Evolutionary conservation across 495 filamentous ascomycete genomes (phyloP), one percentile per base, ranked within the genome.

Genomic region (Acidomyces sp.): DNA sequence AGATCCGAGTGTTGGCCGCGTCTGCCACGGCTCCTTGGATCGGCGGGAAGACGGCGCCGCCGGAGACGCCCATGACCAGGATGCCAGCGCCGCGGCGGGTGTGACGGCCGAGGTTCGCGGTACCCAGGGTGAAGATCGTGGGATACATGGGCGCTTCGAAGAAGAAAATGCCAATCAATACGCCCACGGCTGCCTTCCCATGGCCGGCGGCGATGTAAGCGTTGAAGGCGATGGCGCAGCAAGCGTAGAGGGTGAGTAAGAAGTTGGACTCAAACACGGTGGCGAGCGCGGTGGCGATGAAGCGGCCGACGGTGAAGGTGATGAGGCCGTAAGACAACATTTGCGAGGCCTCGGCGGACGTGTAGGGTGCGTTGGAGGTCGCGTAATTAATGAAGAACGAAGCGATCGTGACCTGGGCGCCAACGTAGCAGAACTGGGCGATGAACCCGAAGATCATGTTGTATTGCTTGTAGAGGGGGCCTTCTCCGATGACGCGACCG

Each of bases 401-500:
- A 25, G 69, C 76, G 47, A 81, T 77, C 62, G 42, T 51, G 58
- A 69, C 63, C 51, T 87, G 81, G 0, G 77, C 70, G 19, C 74
- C 77, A 15, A 78, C 71, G 53, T 85, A 85, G n/a, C 68, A 72
- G 65, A 79, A 85, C 52, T 87, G 80, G 11, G 78, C 69, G 25
- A 78, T 39, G 7, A 80, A 69, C 0, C 75, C 81, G 48, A 80
- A 62, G 41, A 70, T 65, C 16, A 87, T 46, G 32, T 49, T 53
- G 33, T 45, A 51, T 37, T 55, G 53, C 43, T 54, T 54, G 46
- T 51, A 51, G 25, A 54, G 25, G 1, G 51, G 51, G 1, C 28
- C 39, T 16, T 41, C 44, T 19, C 49, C 49, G 21, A 52, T 52
- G 19, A 49, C 34, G 3, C 45, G 23, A 26, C 49, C 49, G 27